Evolutionary conservation across 1,284 basidiomycete genomes (phyloP).

Genomic region (Naganishia cerealis): DNA sequence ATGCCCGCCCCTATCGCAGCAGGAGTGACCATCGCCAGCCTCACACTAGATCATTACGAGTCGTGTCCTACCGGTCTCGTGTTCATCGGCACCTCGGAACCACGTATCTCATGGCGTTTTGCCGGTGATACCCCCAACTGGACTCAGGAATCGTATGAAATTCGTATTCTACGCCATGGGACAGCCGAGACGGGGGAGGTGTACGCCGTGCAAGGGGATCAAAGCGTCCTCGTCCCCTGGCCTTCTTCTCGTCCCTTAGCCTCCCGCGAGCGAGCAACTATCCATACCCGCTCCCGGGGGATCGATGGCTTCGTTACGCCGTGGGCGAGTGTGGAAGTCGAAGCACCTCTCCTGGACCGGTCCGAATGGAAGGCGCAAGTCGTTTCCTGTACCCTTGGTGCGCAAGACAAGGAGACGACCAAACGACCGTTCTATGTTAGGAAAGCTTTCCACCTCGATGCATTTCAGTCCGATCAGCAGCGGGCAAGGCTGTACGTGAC

Average conservation of each 20-base stretch:
- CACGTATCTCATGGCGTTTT: conserved; percentile 46
- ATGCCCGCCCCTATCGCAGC: neutral
- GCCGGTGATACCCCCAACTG: conserved; percentile 35
- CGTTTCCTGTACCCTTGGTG: conserved; percentile 30
- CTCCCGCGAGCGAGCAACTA: conserved; percentile 36
- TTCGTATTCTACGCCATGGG: conserved; percentile 34
- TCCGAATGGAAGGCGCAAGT: conserved; percentile 40
- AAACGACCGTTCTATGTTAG: conserved; percentile 38
- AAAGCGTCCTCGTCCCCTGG: conserved; percentile 43
- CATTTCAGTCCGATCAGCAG: neutral
- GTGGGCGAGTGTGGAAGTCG: conserved; percentile 34
- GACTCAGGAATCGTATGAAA: conserved; percentile 42
- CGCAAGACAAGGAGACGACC: conserved; percentile 33
- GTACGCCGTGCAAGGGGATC: conserved; percentile 32
- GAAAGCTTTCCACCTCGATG: conserved; percentile 3
- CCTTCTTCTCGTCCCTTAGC: conserved; percentile 37
- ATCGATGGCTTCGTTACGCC: conserved; percentile 33
- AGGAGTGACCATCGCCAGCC: conserved; percentile 34
- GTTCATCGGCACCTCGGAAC: conserved; percentile 33
- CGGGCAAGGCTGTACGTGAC: conserved; percentile 45
- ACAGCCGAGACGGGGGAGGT: conserved; percentile 31
- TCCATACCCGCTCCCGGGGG: conserved; percentile 37
- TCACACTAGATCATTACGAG: conserved; percentile 42
- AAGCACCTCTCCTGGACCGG: conserved; percentile 38
- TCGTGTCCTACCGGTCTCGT: conserved; percentile 1